Evolutionary conservation across 441 rosid species (phyloP), one percentile per base, ranked within the genome.

Genomic region (Populus trichocarpa): DNA sequence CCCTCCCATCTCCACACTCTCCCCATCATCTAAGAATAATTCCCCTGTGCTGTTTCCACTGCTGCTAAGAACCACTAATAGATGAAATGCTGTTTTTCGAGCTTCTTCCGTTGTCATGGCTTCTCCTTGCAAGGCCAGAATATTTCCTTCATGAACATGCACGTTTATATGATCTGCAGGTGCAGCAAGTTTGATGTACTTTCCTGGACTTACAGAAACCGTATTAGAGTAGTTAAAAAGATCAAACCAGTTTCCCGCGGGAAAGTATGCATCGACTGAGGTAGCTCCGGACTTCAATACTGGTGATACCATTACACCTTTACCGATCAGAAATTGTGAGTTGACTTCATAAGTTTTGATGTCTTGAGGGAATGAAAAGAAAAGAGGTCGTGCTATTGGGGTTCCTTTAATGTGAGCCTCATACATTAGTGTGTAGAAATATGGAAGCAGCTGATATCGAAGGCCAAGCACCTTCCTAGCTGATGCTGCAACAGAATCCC

Each of bases 81-180:
- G 83, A 70, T 88, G 78, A 64, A 86, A 94, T 8, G 92, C 87
- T 0, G 90, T 92, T 57, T 67, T 75, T 69, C 92, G 83, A 26
- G 94, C 90, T n/a, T 82, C 87, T 69, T 30, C 65, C 1, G 96
- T 94, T 0, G 98, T 91, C 91, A 86, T 80, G 14, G 89, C 96
- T 71, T 87, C 94, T 35, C 91, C 90, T 87, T 94, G 97, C 92
- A 94, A 64, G 7, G 96, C 90, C 80, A 94, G 72, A 71, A 90
- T 92, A 75, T 81, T 86, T 30, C 94, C 93, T 80, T 87, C 98
- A 14, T 16, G 59, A 50, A 50, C 59, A 50, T 50, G 59, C 6
- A 50, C 59, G 20, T 50, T 50, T 50, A 50, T 50, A 5, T 50
- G 59, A 50, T 50, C 59, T 50, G 59, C 59, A 50, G 59, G 59